Evolutionary conservation across 345 rosid genomes (phyloP), one percentile per base, ranked within the genome.

Genomic region (Abelmoschus esculentus): DNA sequence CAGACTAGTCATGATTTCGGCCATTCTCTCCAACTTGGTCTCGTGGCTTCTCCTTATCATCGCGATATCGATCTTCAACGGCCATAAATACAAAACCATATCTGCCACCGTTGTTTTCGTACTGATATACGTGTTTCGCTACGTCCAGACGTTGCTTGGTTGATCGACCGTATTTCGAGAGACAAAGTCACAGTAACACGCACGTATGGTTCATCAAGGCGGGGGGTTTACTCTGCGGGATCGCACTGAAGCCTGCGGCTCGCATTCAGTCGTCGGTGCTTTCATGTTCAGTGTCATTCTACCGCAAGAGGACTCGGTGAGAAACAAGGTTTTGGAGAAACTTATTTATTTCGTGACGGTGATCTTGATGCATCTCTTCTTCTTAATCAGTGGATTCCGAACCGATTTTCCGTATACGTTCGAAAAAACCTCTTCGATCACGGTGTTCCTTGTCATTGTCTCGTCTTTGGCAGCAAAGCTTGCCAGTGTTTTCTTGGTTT

Each of bases 261-360:
- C 81, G 6, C 74, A 83, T 34, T 84, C 96, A 0, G 61, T 86
- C 7, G 56, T 83, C 0, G 97, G 97, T 13, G 88, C 87, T 32
- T 90, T 87, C 78, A 38, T 89, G 74, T 82, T 87, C 15, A 96
- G 97, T 3, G 83, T 81, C 4, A 80, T 86, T 8, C 71, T 91
- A 50, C 92, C 90, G 7, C 71, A 76, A 0, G 86, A 77, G 38
- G 82, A 80, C 36, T 65, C 73, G 7, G 70, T 76, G 14, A 70
- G 73, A 53, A 73, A 26, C 14, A 69, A 70, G 36, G 50, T 85
- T 36, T 72, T 73, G 46, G 86, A 83, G 70, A 84, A 78, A 72
- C 76, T 85, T 19, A 86, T 80, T 10, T 83, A 82, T 61, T 75
- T 82, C 34, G 70, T 84, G 8, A 26, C 49, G 4, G 49, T 3